Evolutionary conservation across 2,329 filamentous ascomycete genomes (phyloP).

Genomic region (Xylariales sp.): DNA sequence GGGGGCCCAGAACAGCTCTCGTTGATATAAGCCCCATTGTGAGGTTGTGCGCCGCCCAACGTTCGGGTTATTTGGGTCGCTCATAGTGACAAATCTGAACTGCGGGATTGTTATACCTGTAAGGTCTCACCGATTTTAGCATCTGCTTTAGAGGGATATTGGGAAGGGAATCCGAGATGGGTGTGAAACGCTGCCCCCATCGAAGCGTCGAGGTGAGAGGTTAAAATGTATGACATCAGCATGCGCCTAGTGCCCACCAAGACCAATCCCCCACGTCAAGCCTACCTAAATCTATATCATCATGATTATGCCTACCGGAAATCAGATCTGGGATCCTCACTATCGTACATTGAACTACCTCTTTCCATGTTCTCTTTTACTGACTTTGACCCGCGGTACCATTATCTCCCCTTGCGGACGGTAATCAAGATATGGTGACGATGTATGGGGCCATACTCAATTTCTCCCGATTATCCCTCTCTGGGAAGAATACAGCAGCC

Average conservation of each 20-base stretch:
- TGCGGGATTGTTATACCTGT: neutral
- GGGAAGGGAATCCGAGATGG: neutral
- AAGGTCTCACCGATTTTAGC: neutral
- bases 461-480: no score
- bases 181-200: neutral
- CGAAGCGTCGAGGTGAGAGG: neutral
- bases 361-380: no score
- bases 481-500: no score
- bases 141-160: neutral
- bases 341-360: no score
- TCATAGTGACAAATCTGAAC: conserved; percentile 38
- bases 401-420: no score
- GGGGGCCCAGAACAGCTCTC: conserved; percentile 46
- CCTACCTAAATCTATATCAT: no score
- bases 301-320: no score
- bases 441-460: no score
- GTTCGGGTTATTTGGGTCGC: conserved; percentile 46
- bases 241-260: neutral
- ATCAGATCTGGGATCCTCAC: no score
- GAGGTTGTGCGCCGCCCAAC: conserved; percentile 43
- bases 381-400: no score
- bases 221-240: conserved; percentile 1
- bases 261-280: neutral
- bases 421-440: no score
- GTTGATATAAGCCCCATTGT: conserved; percentile 47